Percentiles rank a stretch among this genome's conserved stretches.
Conservation (phyloP, 1,284 basidiomycete genomes). For the Pyrrhoderma lamaoense region DNA sequence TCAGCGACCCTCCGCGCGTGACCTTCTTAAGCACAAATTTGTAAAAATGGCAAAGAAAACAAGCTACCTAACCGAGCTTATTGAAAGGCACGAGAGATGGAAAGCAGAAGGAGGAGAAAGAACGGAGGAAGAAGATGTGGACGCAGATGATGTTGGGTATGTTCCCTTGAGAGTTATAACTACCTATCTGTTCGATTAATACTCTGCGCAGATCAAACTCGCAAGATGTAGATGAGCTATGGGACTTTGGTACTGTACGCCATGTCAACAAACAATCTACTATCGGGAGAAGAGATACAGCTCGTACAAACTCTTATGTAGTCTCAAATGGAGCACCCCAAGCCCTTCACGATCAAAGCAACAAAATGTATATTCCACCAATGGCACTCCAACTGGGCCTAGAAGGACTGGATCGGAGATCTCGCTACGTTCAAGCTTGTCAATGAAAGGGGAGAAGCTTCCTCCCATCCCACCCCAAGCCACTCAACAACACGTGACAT, state of each 20-base stretch:
- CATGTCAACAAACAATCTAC: constrained; percentile 40
- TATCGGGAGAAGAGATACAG: constrained; percentile 47
- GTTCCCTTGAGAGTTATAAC: constrained; percentile 23
- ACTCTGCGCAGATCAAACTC: constrained; percentile 43
- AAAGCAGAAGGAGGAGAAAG: constrained; percentile 72
- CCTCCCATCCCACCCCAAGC: constrained; percentile 46
- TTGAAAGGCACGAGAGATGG: constrained; percentile 68
- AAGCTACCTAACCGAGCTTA: constrained; percentile 76
- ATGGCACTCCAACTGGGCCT: constrained; percentile 12
- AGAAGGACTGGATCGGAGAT: constrained; percentile 20
- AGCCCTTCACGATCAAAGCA: too few relatives aligned
- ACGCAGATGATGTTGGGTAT: constrained; percentile 53
- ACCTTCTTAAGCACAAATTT: constrained; percentile 89
- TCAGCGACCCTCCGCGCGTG: constrained; percentile 84
- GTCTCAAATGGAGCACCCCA: neutral
- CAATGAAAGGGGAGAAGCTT: constrained; percentile 46
- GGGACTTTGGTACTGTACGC: constrained; percentile 92
- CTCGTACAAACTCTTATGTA: constrained; percentile 8
- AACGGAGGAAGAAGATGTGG: constrained; percentile 62
- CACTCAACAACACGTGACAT: neutral
- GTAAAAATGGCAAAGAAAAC: constrained; percentile 80
- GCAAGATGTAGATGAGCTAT: constrained; percentile 76
- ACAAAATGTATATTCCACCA: too few relatives aligned
- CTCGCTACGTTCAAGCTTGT: constrained; percentile 34
- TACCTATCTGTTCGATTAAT: too few relatives aligned